Evolutionary conservation across 208 protist genomes (phyloP), one percentile per base, ranked within the genome.

Genomic region (Trypanosoma boissoni): DNA sequence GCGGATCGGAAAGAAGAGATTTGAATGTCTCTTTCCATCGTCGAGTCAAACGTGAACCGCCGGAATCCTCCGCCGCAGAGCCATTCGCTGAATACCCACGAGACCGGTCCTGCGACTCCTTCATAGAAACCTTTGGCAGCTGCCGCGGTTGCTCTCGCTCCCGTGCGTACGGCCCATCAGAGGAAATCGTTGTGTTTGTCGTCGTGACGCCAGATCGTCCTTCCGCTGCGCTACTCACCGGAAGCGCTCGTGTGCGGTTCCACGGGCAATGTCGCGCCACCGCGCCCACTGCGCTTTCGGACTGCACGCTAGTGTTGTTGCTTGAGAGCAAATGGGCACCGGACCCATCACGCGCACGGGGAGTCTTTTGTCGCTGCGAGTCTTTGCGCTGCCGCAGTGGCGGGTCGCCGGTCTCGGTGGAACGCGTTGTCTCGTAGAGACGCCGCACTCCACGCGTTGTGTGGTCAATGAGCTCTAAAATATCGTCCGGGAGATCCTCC

Each of bases 401-500:
- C n/a, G 32, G 31, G 26, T 21, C 44, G 14, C 34, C 21, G 26
- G 14, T 58, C 1, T 32, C 28, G 8, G 3, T 2, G 14, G 3
- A 41, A 31, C 45, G 24, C 24, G 58, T 64, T 7, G 67, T 37
- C 1, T 71, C 65, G 39, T 93, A 93, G 27, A 93, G 75, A 45
- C 71, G 70, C 59, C 80, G 63, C 39, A 93, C 80, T 5, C 80
- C 83, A 36, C 67, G 64, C 29, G 83, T 80, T 2, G 86, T 93
- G 68, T 73, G 64, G 32, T 84, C 72, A 46, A 90, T 83, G 2
- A 90, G 71, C n/a, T 68, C 58, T 6, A 72, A 59, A 4, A 79
- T 62, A 54, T 80, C 73, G 5, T 57, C 57, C 12, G 78, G 78
- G 9, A 85, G 62, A 21, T 74, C 49, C 31, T 58, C 52, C 37